phyloP scores from a whole-genome alignment of 2,329 filamentous ascomycete species.

The Penicillium sp. region DNA sequence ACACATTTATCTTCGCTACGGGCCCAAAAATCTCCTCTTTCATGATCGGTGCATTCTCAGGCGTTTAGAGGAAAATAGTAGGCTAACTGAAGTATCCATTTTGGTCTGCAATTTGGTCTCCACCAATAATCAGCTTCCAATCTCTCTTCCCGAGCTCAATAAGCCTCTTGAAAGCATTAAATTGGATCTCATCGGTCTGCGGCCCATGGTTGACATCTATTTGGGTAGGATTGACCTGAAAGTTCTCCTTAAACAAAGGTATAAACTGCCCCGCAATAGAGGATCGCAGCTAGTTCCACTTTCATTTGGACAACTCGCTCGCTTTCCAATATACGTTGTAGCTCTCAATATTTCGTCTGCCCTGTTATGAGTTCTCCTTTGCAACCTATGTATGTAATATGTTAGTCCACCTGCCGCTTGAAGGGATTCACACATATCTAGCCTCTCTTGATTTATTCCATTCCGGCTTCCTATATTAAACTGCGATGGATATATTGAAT shows the following conservation, averaged over 20 bases:
- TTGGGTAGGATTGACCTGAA: constrained; percentile 46
- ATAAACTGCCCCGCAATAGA: neutral
- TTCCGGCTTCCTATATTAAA: too few relatives aligned
- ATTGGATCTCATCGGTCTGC: constrained; percentile 78
- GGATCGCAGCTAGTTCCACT: too few relatives aligned
- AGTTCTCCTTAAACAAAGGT: neutral
- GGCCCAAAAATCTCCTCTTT: constrained; percentile 80
- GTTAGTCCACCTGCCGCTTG: too few relatives aligned
- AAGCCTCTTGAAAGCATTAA: constrained; percentile 77
- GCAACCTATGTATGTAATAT: too few relatives aligned
- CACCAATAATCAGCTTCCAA: constrained; percentile 63
- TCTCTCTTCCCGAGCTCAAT: constrained; percentile 66
- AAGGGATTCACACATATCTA: too few relatives aligned
- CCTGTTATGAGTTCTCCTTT: too few relatives aligned
- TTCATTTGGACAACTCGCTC: too few relatives aligned
- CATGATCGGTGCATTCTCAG: constrained; percentile 67
- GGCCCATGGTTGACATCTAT: constrained; percentile 76
- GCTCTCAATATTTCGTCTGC: too few relatives aligned
- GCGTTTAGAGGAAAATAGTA: constrained; percentile 77
- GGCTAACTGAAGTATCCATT: constrained; percentile 81
- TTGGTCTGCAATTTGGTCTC: constrained; percentile 64
- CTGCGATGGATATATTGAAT: too few relatives aligned
- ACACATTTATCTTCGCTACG: constrained; percentile 70
- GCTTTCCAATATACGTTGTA: too few relatives aligned
- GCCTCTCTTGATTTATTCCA: too few relatives aligned